Percentiles rank a stretch among this genome's conserved stretches.
These are phyloP conservation scores for Trametes sp. DNA, from an alignment of 1,284 basidiomycete species.

Conservation along the genomic window DNA sequence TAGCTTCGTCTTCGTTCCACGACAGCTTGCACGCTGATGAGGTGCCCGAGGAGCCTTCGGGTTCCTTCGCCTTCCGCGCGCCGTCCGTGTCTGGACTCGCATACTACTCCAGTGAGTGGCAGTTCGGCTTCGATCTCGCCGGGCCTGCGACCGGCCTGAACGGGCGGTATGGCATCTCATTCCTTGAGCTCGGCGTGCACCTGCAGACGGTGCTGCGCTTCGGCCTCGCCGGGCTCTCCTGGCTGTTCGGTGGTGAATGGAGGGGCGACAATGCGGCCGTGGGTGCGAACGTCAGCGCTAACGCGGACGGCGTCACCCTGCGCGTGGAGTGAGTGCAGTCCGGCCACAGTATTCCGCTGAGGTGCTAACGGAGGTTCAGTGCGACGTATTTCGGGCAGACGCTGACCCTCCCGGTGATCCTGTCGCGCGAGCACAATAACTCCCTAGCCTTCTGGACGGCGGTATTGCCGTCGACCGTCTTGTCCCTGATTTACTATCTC, in stretches of 20 bases:
- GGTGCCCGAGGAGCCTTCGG: conserved; percentile 20
- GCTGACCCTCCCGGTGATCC: conserved; percentile 44
- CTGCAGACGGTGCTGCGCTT: conserved; percentile 36
- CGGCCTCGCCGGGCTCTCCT: conserved; percentile 36
- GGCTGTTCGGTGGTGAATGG: conserved; percentile 42
- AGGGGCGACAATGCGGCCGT: conserved; percentile 36
- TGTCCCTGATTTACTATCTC: conserved; percentile 45
- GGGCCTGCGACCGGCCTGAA: conserved; percentile 39
- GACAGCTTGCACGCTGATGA: conserved; percentile 32
- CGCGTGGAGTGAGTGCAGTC: conserved; percentile 44
- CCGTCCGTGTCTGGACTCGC: conserved; percentile 42
- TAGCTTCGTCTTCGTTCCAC: conserved; percentile 37
- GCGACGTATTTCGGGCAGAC: conserved; percentile 45
- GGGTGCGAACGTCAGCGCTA: conserved; percentile 42
- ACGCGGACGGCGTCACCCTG: conserved; percentile 42
- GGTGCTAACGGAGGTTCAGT: conserved; percentile 32
- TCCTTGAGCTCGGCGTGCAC: conserved; percentile 41
- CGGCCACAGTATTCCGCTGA: conserved; percentile 7
- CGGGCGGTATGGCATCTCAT: conserved; percentile 42
- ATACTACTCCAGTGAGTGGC: conserved; percentile 39
- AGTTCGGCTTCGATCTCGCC: conserved; percentile 39
- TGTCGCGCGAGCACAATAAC: conserved; percentile 43
- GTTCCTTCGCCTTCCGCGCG: conserved; percentile 27
- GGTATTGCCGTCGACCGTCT: conserved; percentile 43
- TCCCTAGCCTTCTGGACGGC: conserved; percentile 42